These are phyloP conservation scores for Mycena olivaceomarginata DNA, from an alignment of 768 basidiomycete genomes.

Conservation along the genomic window DNA sequence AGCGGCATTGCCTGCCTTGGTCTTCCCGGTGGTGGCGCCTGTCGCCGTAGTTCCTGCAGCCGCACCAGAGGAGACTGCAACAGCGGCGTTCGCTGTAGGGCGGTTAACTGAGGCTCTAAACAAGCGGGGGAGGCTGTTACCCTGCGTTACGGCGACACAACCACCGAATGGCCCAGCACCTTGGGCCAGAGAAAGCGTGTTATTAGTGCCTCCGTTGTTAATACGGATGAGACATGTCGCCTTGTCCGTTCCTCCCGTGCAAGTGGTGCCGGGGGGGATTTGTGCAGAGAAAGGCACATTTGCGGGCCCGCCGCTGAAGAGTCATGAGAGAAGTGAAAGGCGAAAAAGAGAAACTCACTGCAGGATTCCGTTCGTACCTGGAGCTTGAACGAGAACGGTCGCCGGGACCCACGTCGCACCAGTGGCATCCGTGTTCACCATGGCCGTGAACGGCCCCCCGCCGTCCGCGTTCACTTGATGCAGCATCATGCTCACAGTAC, in stretches of 20 bases:
- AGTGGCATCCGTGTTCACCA: conserved; percentile 52
- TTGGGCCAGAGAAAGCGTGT: conserved; percentile 45
- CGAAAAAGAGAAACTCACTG: conserved; percentile 21
- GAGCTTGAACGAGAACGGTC: conserved; percentile 48
- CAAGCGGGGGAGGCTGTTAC: conserved; percentile 11
- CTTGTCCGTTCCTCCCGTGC: conserved; percentile 54
- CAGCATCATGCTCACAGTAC: conserved; percentile 47
- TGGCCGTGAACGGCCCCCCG: conserved; percentile 53
- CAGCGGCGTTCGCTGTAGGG: neutral
- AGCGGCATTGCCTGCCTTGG: conserved; percentile 13
- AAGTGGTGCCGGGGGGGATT: conserved; percentile 57
- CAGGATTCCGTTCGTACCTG: conserved; percentile 49
- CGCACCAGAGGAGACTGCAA: conserved; percentile 18
- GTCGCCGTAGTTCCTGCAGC: conserved; percentile 17
- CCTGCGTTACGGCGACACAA: conserved; percentile 47
- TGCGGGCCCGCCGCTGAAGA: conserved; percentile 46
- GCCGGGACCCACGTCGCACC: conserved; percentile 47
- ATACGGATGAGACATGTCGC: conserved; percentile 59
- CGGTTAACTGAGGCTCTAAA: neutral
- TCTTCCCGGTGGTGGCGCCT: neutral
- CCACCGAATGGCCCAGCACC: conserved; percentile 57
- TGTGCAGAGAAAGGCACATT: conserved; percentile 49
- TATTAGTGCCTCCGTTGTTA: conserved; percentile 52
- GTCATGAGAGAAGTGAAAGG: conserved; percentile 18
- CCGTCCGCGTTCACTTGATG: conserved; percentile 56